phyloP scores from a whole-genome alignment of 768 basidiomycete genomes.

The Hygrocybe punicea region DNA sequence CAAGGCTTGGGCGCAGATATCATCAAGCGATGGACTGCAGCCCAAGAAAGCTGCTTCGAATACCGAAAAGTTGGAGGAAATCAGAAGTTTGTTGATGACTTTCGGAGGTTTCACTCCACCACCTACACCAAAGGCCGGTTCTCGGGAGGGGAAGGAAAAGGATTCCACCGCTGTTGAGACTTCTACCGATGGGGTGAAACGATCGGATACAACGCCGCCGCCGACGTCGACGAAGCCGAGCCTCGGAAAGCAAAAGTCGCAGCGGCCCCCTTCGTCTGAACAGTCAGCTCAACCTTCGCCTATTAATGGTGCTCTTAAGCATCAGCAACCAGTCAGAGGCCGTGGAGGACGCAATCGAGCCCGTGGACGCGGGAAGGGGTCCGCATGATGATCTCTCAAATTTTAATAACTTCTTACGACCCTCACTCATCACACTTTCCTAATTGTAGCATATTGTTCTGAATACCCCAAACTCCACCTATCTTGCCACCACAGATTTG shows the following conservation, averaged over 20 bases:
- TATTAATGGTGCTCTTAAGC: not conserved
- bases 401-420: not conserved
- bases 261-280: too few species aligned
- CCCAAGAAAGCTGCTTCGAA: constrained; percentile 22
- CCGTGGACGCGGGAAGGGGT: constrained; percentile 35
- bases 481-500: not conserved
- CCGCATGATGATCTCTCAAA: constrained; percentile 14
- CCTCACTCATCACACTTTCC: not conserved
- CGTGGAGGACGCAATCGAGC: constrained; percentile 40
- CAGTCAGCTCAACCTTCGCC: too few species aligned
- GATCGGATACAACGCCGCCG: constrained; percentile 9
- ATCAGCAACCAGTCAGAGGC: constrained; percentile 21
- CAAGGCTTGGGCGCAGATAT: constrained; percentile 49
- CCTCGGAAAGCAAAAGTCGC: too few species aligned
- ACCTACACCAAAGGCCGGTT: constrained; percentile 25
- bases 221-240: not conserved
- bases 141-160: not conserved
- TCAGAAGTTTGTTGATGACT: constrained; percentile 50
- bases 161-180: constrained; percentile 9
- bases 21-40: constrained; percentile 23
- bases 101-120: constrained; percentile 52
- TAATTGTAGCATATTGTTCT: constrained; percentile 8
- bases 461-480: not conserved
- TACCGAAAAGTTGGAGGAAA: constrained; percentile 44
- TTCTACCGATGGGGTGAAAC: not conserved